Evolutionary conservation across 2,329 filamentous ascomycete genomes (phyloP).

Genomic region (Trichoderma afroharzianum): DNA sequence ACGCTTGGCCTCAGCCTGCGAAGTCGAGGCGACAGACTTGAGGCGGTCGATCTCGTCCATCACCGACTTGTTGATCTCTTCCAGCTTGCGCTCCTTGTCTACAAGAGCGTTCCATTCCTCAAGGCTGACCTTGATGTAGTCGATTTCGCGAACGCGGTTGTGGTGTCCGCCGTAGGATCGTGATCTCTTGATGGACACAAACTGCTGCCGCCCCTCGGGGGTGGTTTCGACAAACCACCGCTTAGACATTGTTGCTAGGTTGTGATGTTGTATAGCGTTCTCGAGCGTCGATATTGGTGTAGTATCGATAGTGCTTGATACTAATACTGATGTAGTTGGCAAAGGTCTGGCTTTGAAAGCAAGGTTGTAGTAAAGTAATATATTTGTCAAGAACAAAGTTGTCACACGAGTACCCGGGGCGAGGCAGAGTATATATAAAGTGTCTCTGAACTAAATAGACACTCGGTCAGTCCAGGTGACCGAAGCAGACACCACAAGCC

Average conservation of each 20-base stretch:
- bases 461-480: slow-evolving; percentile 20
- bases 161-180: slow-evolving; percentile 33
- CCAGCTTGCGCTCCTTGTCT: slow-evolving; percentile 35
- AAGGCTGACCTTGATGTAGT: slow-evolving; percentile 35
- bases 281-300: background rate
- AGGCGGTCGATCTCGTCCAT: slow-evolving; percentile 32
- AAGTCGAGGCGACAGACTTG: slow-evolving; percentile 33
- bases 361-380: background rate
- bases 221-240: slow-evolving; percentile 37
- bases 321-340: background rate
- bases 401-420: background rate
- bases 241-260: slow-evolving; percentile 31
- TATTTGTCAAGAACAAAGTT: background rate
- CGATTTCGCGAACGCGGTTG: slow-evolving; percentile 31
- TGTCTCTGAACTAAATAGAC: slow-evolving; percentile 1
- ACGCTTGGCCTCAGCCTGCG: slow-evolving; percentile 35
- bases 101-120: slow-evolving; percentile 38
- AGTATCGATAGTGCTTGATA: background rate
- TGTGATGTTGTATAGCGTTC: background rate
- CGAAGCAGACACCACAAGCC: slow-evolving; percentile 11
- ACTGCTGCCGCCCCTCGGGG: slow-evolving; percentile 33
- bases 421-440: slow-evolving; percentile 13
- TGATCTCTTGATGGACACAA: slow-evolving; percentile 39
- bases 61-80: slow-evolving; percentile 35
- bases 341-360: background rate